Evolutionary conservation across 2,329 filamentous ascomycete species (phyloP), one percentile per base, ranked within the genome.

Genomic region (Pseudogymnoascus sp.): DNA sequence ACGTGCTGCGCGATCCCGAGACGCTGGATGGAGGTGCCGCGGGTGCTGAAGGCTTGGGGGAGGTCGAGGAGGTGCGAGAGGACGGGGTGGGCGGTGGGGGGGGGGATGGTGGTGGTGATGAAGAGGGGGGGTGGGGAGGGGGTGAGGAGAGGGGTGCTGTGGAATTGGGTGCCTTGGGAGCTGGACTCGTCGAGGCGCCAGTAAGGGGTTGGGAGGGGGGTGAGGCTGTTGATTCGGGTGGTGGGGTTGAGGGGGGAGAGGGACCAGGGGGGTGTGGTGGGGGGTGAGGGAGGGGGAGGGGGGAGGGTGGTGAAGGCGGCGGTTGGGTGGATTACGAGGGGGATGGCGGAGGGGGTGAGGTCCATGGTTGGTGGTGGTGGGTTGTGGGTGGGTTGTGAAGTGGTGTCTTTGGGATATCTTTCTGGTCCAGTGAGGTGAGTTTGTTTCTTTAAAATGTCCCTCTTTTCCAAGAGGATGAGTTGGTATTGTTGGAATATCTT

Each of bases 141-240:
- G 67, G 31, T 83, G 68, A 69, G 85, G 21, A 82, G 74, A 15
- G 84, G 83, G 3, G 84, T 70, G 28, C 78, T 79, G 69, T 82
- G 86, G 69, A 81, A 83, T 70, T 85, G 83, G 10, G 81, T 84
- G 4, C 83, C 84, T 63, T 83, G 76, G 17, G 78, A 80, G 21
- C 81, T 80, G 68, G 79, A 83, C 60, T 84, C 83, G 67, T 87
- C 83, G 59, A 87, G 80, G 35, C 81, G 78, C 83, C 84, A 87
- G 7, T 82, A 71, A 1, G 82, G 78, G 23, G 74, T 72, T 72
- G 86, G 82, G 28, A 86, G 75, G 19, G 79, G 77, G 66, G 85
- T 79, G n/a, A 86, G 76, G 8, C 83, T 83, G 71, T 84, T 82
- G 28, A 78, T 69, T 71, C 86, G 83, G 8, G 75, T 72, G 8